A percentile compares a stretch with the other conserved stretches of the same genome.
Conservation (phyloP, 495 filamentous ascomycete genomes). For the Penicillium paradoxum region DNA sequence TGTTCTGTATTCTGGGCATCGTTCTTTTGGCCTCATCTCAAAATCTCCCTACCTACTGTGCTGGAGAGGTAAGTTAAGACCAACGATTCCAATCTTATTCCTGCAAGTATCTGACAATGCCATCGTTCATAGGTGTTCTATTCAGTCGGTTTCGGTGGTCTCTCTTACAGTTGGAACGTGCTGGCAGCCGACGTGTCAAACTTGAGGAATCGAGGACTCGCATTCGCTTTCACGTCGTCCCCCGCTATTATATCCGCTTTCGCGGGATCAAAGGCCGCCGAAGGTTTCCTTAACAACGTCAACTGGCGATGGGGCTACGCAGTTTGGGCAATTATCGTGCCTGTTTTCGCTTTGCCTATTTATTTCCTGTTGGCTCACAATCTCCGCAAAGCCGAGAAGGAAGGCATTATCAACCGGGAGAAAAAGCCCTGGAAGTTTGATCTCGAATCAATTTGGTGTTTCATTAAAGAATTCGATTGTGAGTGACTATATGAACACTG, state of each 20-base stretch:
- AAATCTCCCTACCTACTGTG: constrained; percentile 41
- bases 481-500: not conserved
- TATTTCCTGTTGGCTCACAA: constrained; percentile 32
- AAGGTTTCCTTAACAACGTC: constrained; percentile 34
- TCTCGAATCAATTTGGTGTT: not conserved
- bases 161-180: constrained; percentile 45
- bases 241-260: constrained; percentile 41
- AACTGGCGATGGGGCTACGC: constrained; percentile 57
- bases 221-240: constrained; percentile 51
- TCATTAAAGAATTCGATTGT: constrained; percentile 12
- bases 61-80: constrained; percentile 30
- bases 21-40: constrained; percentile 44
- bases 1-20: constrained; percentile 31
- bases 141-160: constrained; percentile 45
- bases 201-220: constrained; percentile 51
- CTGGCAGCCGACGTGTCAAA: constrained; percentile 55
- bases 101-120: not conserved
- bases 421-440: not conserved
- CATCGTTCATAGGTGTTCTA: constrained; percentile 31
- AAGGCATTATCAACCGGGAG: not conserved
- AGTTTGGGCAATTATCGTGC: constrained; percentile 50
- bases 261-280: constrained; percentile 17
- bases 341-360: constrained; percentile 47
- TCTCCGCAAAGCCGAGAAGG: constrained; percentile 5
- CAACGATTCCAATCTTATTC: not conserved